Evolutionary conservation across 352 stramenopile species (phyloP), one percentile per base, ranked within the genome.

Genomic region (Blastocystis sp.): DNA sequence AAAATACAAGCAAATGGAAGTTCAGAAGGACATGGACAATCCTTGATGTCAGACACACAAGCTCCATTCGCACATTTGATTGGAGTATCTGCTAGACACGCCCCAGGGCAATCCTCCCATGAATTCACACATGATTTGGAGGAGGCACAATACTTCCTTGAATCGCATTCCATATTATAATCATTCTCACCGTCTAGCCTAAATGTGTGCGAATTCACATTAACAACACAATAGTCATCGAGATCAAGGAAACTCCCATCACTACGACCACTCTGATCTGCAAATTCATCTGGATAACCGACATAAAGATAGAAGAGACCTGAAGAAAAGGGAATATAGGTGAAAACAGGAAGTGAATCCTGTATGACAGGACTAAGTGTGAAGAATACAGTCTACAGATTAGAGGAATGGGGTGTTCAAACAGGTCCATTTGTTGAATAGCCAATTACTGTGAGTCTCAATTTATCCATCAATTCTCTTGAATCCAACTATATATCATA

Each of bases 31-130:
- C 73, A 84, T 24, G 51, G 48, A 44, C 73, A 84, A 6, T 84
- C 3, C 73, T 66, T 64, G 17, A 37, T 19, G 22, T 68, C 35
- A 17, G 19, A 6, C 2, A 64, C 53, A 69, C 73, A 84, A 2
- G 30, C 13, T 0, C 73, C 73, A 40, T 84, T 51, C 9, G 73
- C 24, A 84, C 73, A 84, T 37, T 84, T 84, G 27, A 66, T 11
- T 11, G 73, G 73, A 30, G 27, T 11, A 33, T 40, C 48, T 17
- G 15, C 73, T 7, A 22, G 24, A 53, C 73, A 84, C 1, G 73
- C 73, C 30, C 51, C 48, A 42, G 73, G 73, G 48, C 73, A 84
- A 19, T 84, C 30, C 6, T 64, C 40, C 73, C 73, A 84, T 5
- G 27, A 30, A 24, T 66, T 24, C 1, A 84, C 53, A 64, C 73